Base-by-base conservation (phyloP, 1,284 basidiomycete species). In the Ceratobasidium sp. region DNA sequence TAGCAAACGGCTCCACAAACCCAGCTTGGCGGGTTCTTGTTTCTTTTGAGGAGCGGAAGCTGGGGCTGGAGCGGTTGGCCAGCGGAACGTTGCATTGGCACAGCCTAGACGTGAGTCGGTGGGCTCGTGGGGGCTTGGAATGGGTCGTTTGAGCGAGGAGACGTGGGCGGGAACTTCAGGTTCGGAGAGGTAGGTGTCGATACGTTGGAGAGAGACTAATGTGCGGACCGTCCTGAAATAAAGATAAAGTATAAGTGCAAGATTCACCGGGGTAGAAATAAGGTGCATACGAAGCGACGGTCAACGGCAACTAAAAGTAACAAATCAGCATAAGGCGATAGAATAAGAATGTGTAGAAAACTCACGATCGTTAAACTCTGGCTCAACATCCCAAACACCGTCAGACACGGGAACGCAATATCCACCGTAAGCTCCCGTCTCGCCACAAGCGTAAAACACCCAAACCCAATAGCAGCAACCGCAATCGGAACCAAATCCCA, bases 321-420 rank as follows among this genome's bases (percentile, higher is more conserved):
- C 41, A 57, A 22, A 45, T n/a, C 17, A 53, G 48, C 11, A 50
- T 11, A 8, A 5, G 4, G n/a, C 8, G 8, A 51, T 19, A 6
- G 27, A 22, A 24, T 4, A n/a, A 36, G 9, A 15, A 4, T 4
- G 27, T 15, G 27, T 22, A 63, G 19, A 33, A n/a, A n/a, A 41
- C 65, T 22, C 24, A 69, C 65, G 53, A 75, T n/a, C 14, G 65
- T 53, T 19, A 75, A 24, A 62, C 53, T 60, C 29, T 50, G 65
- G n/a, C 59, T 75, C 45, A 76, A 60, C 17, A 76, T 74, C 53
- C 48, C 54, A 76, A 71, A 44, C 36, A 66, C 57, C 6, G 48
- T 24, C 27, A 76, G 60, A 1, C 73, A 73, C 6, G 75, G 75
- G 31, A 76, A 76, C 14, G 75, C 75, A 22, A 76, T 69, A 8